Conservation (phyloP, 2,329 filamentous ascomycete species). For the Neocatenulostroma microsporum region DNA sequence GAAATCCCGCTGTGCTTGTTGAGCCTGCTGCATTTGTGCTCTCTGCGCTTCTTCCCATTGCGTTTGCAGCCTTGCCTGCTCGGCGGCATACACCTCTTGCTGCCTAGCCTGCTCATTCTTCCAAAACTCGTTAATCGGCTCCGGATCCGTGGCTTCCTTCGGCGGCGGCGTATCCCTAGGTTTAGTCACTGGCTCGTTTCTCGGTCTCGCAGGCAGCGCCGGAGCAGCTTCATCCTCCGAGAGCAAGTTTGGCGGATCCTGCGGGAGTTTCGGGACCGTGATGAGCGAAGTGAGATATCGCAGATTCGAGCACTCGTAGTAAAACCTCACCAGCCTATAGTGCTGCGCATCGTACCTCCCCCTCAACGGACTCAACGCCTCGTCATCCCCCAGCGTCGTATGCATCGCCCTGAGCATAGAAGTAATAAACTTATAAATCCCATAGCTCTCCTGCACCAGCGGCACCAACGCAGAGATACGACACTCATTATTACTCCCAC, state of each 20-base stretch:
- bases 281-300: conserved; percentile 95
- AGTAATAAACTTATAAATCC: conserved; percentile 98
- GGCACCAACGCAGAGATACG: conserved; percentile 89
- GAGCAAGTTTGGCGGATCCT: conserved; percentile 84
- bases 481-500: conserved; percentile 89
- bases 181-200: conserved; percentile 59
- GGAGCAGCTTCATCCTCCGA: conserved; percentile 72
- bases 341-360: conserved; percentile 91
- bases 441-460: conserved; percentile 94
- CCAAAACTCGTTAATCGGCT: conserved; percentile 97
- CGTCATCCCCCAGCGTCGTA: conserved; percentile 78
- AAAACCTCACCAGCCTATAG: conserved; percentile 93
- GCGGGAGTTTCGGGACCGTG: conserved; percentile 88
- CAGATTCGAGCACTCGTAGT: conserved; percentile 97
- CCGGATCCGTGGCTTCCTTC: conserved; percentile 69
- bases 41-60: conserved; percentile 75
- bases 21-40: conserved; percentile 71
- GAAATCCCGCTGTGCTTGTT: conserved; percentile 88
- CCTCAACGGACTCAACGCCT: conserved; percentile 80
- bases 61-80: conserved; percentile 80
- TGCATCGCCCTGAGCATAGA: conserved; percentile 99
- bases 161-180: conserved; percentile 58
- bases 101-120: conserved; percentile 84
- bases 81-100: conserved; percentile 89
- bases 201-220: conserved; percentile 68